Conservation (phyloP, 108 stramenopile genomes). For the Licmophora abbreviata region DNA sequence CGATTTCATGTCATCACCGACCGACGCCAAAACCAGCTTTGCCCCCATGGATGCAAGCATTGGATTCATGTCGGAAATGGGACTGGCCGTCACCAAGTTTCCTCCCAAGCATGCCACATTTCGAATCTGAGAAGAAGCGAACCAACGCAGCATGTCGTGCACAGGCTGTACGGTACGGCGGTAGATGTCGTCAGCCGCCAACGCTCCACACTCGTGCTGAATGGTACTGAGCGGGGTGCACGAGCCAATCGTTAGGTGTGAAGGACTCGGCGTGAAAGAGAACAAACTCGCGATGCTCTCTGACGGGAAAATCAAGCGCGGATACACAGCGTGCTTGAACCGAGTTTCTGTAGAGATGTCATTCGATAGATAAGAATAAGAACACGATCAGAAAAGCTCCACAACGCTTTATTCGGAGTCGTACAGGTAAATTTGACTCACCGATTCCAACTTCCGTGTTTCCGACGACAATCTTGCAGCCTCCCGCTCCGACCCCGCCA, state of each 20-base stretch:
- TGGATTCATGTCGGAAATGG: conserved; percentile 95
- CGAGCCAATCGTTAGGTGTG: conserved; percentile 45
- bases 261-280: conserved; percentile 23
- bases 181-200: conserved; percentile 7
- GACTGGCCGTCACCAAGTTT: conserved; percentile 91
- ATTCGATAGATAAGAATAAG: background rate
- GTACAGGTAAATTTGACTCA: conserved; percentile 8
- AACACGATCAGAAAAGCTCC: background rate
- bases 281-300: conserved; percentile 43
- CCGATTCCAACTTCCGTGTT: conserved; percentile 92
- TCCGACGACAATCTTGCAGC: conserved; percentile 85
- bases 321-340: conserved; percentile 75
- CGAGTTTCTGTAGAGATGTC: conserved; percentile 36
- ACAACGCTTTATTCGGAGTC: background rate
- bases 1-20: conserved; percentile 13
- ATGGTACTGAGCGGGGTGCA: conserved; percentile 62
- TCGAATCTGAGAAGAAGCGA: conserved; percentile 93
- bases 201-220: conserved; percentile 43
- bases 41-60: conserved; percentile 71
- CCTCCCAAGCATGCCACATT: conserved; percentile 93
- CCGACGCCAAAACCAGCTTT: conserved; percentile 50
- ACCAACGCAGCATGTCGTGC: conserved; percentile 93
- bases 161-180: conserved; percentile 60
- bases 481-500: conserved; percentile 29
- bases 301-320: conserved; percentile 57